A percentile compares a stretch with the other conserved stretches of the same genome.
These are phyloP conservation scores for Penicillium alfredii DNA, from an alignment of 495 filamentous ascomycete genomes.

Conservation along the genomic window DNA sequence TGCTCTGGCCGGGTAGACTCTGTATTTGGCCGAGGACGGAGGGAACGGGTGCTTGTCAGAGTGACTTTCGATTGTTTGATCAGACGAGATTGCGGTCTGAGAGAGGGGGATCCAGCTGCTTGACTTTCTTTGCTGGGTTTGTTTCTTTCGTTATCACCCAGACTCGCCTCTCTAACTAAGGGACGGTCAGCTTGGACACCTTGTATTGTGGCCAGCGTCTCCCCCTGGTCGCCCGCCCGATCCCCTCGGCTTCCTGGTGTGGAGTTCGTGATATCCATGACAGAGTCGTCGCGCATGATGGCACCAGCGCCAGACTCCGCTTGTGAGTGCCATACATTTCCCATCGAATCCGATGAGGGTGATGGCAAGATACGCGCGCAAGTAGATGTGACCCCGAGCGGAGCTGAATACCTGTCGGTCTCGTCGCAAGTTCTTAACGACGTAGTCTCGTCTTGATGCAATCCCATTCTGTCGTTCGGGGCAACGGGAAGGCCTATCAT, in stretches of 20 bases:
- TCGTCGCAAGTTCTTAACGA: conserved; percentile 4
- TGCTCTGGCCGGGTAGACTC: not conserved
- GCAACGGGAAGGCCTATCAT: not conserved
- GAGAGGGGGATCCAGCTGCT: no score
- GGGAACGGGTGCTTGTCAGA: not conserved
- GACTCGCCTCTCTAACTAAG: not conserved
- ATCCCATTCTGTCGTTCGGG: not conserved
- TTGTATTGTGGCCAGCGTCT: conserved; percentile 1
- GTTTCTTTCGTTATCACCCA: not conserved
- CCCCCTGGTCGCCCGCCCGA: not conserved
- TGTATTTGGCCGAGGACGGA: conserved; percentile 1
- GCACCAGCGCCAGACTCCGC: no score
- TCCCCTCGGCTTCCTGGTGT: not conserved
- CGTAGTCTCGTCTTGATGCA: not conserved
- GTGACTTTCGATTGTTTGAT: not conserved
- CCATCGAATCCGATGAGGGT: conserved; percentile 2
- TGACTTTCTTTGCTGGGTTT: no score
- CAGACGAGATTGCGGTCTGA: no score
- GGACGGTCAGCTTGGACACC: not conserved
- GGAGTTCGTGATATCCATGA: not conserved
- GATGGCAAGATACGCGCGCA: conserved; percentile 1
- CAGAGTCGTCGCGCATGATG: not conserved
- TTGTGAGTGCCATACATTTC: no score
- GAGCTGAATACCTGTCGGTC: conserved; percentile 1
- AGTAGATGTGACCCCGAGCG: not conserved